A percentile compares a stretch with the other conserved stretches of the same genome.
Conservation (phyloP, 2,329 filamentous ascomycete genomes). For the Arachnopeziza araneosa region DNA sequence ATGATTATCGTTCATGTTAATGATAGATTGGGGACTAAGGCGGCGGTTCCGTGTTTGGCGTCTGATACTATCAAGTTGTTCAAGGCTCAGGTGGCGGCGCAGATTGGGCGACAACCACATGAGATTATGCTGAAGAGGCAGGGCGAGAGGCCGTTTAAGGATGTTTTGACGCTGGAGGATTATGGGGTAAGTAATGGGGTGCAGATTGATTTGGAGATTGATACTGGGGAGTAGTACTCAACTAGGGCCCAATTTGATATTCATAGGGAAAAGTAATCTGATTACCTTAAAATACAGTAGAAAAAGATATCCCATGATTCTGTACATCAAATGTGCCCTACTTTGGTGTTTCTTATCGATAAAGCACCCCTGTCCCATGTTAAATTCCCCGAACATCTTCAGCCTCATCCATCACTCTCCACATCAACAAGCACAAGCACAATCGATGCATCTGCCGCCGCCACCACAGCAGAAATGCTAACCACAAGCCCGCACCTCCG, state of each 20-base stretch:
- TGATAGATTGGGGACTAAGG: slow-evolving; percentile 93
- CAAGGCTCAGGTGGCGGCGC: slow-evolving; percentile 85
- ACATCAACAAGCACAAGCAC: neutral
- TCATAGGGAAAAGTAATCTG: neutral
- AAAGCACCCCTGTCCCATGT: slow-evolving; percentile 7
- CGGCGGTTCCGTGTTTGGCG: slow-evolving; percentile 82
- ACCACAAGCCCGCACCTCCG: slow-evolving; percentile 54
- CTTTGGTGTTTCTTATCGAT: slow-evolving; percentile 17
- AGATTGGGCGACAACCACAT: slow-evolving; percentile 82
- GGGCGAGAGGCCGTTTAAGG: slow-evolving; percentile 90
- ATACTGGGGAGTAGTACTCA: slow-evolving; percentile 28
- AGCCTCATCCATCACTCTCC: slow-evolving; percentile 2
- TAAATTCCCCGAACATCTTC: neutral
- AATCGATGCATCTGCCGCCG: neutral
- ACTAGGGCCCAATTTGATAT: neutral
- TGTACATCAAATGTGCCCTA: neutral
- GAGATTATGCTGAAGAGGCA: slow-evolving; percentile 91
- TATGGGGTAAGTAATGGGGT: slow-evolving; percentile 94
- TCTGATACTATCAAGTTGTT: slow-evolving; percentile 80
- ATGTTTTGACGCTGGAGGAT: slow-evolving; percentile 79
- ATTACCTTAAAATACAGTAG: no score
- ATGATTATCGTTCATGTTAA: slow-evolving; percentile 96
- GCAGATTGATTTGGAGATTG: slow-evolving; percentile 33
- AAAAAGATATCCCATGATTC: neutral
- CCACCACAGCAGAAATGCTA: slow-evolving; percentile 45